Conservation (phyloP, 306 rosid genomes). For the Vigna unguiculata region DNA sequence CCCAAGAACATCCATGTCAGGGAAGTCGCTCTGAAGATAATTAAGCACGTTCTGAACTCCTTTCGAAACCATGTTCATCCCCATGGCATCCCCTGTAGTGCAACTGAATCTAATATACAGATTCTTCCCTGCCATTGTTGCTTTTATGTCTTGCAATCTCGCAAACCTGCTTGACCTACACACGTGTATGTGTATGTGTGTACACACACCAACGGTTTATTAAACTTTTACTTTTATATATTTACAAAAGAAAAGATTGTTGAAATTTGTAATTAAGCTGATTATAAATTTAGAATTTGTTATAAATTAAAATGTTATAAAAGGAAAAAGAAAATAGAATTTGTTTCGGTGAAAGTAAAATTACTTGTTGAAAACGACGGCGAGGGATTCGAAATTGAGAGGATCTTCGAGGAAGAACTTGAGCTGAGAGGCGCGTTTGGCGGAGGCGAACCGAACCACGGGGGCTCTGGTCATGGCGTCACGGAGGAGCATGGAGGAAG, state of each 20-base stretch:
- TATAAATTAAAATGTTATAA: too few relatives aligned
- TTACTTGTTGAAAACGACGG: slow-evolving; percentile 75
- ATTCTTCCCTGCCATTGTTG: slow-evolving; percentile 79
- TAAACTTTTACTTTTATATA: too few relatives aligned
- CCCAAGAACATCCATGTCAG: slow-evolving; percentile 96
- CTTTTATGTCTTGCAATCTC: slow-evolving; percentile 63
- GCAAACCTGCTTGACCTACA: slow-evolving; percentile 85
- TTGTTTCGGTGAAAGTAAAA: neutral
- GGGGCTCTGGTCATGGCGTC: slow-evolving; percentile 97
- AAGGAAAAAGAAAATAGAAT: too few relatives aligned
- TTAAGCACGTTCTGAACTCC: slow-evolving; percentile 86
- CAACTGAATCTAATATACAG: slow-evolving; percentile 77
- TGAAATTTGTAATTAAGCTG: too few relatives aligned
- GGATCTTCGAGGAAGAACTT: slow-evolving; percentile 79
- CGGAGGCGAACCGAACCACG: slow-evolving; percentile 70
- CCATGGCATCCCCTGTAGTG: slow-evolving; percentile 96
- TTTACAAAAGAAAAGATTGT: too few relatives aligned
- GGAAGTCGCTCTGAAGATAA: slow-evolving; percentile 69
- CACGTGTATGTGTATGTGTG: too few relatives aligned
- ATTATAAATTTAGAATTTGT: neutral
- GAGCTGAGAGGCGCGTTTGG: slow-evolving; percentile 75
- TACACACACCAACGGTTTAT: too few relatives aligned
- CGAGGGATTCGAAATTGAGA: slow-evolving; percentile 64
- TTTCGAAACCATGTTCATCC: slow-evolving; percentile 98
- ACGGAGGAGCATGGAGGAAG: slow-evolving; percentile 62